Percentiles rank a stretch among this genome's conserved stretches.
Evolutionary conservation across 2,329 filamentous ascomycete species (phyloP).

Genomic region (Monosporascus sp.): DNA sequence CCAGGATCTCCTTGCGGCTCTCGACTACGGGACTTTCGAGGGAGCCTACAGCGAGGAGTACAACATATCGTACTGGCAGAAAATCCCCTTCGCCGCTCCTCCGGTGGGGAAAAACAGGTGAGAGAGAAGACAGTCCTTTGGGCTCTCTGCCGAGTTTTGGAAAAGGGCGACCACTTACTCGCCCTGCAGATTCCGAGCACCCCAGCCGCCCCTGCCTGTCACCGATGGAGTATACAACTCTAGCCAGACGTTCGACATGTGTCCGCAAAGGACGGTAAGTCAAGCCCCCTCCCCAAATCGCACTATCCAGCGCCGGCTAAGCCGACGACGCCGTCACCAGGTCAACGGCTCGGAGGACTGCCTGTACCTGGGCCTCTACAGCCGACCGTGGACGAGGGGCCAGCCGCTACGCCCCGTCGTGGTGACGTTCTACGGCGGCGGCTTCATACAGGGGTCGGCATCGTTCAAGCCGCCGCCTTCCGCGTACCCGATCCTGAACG

Average conservation of each 20-base stretch:
- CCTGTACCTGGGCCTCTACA: constrained; percentile 55
- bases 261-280: constrained; percentile 48
- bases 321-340: constrained; percentile 8
- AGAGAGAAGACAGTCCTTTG: no score
- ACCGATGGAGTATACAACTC: constrained; percentile 48
- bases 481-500: constrained; percentile 54
- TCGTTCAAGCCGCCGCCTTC: constrained; percentile 50
- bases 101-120: constrained; percentile 45
- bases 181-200: constrained; percentile 48
- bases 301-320: background rate
- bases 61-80: constrained; percentile 55
- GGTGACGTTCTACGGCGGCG: constrained; percentile 57
- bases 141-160: no score
- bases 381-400: constrained; percentile 45
- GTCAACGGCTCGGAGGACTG: constrained; percentile 55
- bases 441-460: constrained; percentile 53
- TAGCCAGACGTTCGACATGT: constrained; percentile 50
- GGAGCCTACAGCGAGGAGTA: constrained; percentile 46
- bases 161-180: background rate
- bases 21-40: constrained; percentile 47
- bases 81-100: constrained; percentile 56
- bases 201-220: constrained; percentile 48
- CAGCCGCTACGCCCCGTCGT: constrained; percentile 50
- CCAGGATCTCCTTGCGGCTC: constrained; percentile 30
- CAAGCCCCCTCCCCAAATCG: background rate